Base-by-base conservation (phyloP, 805 yeast genomes). In the Candida wancherniae region DNA sequence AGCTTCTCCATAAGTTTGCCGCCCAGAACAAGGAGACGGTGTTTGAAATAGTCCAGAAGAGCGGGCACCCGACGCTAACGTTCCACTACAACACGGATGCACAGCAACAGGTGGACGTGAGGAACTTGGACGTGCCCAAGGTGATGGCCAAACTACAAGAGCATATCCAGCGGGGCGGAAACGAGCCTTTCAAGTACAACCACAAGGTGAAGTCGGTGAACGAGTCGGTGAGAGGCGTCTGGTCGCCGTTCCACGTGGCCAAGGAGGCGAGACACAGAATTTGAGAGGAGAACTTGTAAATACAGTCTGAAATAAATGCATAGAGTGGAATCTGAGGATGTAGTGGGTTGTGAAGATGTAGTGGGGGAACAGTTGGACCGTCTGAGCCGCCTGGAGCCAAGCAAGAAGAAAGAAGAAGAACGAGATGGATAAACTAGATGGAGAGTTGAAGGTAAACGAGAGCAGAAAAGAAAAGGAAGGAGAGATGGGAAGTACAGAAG, bases 191-290 rank as follows among this genome's bases (percentile, higher is more conserved):
- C 47, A 82, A 82, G 57, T 76, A 67, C 45, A 78, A 84, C 52
- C 81, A 85, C 36, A 63, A 59, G 50, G 97, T 92, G 20, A 73
- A 77, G 57, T 80, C 94, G 24, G 60, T 72, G 40, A 92, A 90
- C 55, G 74, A 72, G 33, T 78, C 94, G 34, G 87, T 90, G 11
- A 82, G 98, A 70, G 98, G 98, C 51, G 71, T 92, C 28, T 92
- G 98, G 98, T 87, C 97, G 26, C 98, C 98, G 36, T 69, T 90
- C 67, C 96, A 88, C 53, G 80, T 73, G 29, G 53, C 56, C 23
- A 65, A 63, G 51, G 53, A 45, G n/a, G 42, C 58, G 40, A 63
- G 71, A 48, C 63, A 56, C 41, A 58, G 54, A 37, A 62, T 65
- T 32, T 65, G 50, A 33, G 28, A 26, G 16, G 9, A 11, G 4